Evolutionary conservation across 2,329 filamentous ascomycete genomes (phyloP).

Genomic region (Magnaporthiopsis rhizophila): DNA sequence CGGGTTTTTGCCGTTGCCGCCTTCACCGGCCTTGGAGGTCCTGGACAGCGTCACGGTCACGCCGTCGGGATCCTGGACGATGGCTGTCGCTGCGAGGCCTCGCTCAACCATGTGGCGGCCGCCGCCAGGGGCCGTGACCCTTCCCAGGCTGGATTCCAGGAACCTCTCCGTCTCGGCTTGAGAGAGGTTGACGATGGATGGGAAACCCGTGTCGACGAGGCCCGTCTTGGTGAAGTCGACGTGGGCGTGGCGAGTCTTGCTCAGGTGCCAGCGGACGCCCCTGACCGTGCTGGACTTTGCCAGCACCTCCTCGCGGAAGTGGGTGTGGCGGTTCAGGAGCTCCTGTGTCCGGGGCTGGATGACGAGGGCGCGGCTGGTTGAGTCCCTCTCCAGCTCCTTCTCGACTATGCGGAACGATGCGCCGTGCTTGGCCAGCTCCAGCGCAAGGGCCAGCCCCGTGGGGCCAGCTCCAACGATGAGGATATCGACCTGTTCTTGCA

Average conservation of each 20-base stretch:
- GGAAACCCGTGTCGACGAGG: slow-evolving; percentile 14
- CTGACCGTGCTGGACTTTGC: slow-evolving; percentile 26
- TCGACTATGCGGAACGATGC: slow-evolving; percentile 31
- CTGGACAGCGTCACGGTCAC: slow-evolving; percentile 15
- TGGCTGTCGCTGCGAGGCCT: slow-evolving; percentile 13
- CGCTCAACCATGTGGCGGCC: slow-evolving; percentile 14
- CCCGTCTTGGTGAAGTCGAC: slow-evolving; percentile 19
- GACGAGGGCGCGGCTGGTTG: slow-evolving; percentile 33
- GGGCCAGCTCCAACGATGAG: slow-evolving; percentile 38
- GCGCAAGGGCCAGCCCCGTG: slow-evolving; percentile 32
- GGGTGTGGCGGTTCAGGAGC: slow-evolving; percentile 36
- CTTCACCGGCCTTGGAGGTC: not conserved
- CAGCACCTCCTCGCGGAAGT: slow-evolving; percentile 27
- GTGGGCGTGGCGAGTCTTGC: slow-evolving; percentile 21
- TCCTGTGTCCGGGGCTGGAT: slow-evolving; percentile 43
- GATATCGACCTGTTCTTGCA: slow-evolving; percentile 19
- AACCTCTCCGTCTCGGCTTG: slow-evolving; percentile 18
- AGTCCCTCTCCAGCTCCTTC: slow-evolving; percentile 21
- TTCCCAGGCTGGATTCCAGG: slow-evolving; percentile 10
- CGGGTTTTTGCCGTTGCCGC: not conserved
- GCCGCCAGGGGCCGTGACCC: not conserved
- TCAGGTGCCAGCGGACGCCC: slow-evolving; percentile 29
- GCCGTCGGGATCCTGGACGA: slow-evolving; percentile 13
- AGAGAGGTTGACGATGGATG: slow-evolving; percentile 15
- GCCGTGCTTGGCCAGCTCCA: slow-evolving; percentile 25